phyloP scores from a whole-genome alignment of 306 rosid species.

The Inga leiocalycina region DNA sequence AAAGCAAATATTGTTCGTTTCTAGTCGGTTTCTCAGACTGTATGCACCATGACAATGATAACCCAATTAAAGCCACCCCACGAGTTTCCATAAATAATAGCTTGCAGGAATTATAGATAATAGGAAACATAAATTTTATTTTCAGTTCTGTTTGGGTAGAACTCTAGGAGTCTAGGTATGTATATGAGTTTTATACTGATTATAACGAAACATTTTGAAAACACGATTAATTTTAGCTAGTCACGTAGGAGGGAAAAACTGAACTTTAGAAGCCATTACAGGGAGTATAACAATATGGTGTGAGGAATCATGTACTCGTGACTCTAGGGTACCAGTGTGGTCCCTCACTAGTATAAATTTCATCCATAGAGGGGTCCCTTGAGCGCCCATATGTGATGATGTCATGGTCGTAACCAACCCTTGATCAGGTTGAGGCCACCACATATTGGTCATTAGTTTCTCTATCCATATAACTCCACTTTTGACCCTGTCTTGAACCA shows the following conservation, averaged over 20 bases:
- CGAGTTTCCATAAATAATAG: not conserved
- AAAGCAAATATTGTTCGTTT: slow-evolving; percentile 40
- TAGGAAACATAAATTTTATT: not conserved
- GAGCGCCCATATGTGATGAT: slow-evolving; percentile 58
- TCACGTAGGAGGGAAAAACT: not conserved
- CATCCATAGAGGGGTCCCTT: slow-evolving; percentile 30
- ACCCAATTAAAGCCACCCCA: slow-evolving; percentile 13
- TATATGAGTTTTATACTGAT: too few relatives aligned
- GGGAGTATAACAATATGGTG: not conserved
- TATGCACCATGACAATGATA: slow-evolving; percentile 25
- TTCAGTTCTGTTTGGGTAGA: not conserved
- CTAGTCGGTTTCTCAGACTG: slow-evolving; percentile 6
- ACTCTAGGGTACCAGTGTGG: slow-evolving; percentile 34
- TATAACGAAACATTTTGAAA: not conserved
- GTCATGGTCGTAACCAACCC: slow-evolving; percentile 75
- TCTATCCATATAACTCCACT: slow-evolving; percentile 29
- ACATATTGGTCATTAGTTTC: slow-evolving; percentile 34
- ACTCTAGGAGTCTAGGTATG: not conserved
- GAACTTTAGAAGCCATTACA: not conserved
- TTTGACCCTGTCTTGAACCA: slow-evolving; percentile 46
- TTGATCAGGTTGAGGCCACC: slow-evolving; percentile 33
- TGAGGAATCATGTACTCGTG: slow-evolving; percentile 40
- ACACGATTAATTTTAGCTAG: not conserved
- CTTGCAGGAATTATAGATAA: not conserved
- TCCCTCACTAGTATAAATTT: slow-evolving; percentile 41